Evolutionary conservation across 306 rosid species (phyloP).

Genomic region (Malus sieversii): DNA sequence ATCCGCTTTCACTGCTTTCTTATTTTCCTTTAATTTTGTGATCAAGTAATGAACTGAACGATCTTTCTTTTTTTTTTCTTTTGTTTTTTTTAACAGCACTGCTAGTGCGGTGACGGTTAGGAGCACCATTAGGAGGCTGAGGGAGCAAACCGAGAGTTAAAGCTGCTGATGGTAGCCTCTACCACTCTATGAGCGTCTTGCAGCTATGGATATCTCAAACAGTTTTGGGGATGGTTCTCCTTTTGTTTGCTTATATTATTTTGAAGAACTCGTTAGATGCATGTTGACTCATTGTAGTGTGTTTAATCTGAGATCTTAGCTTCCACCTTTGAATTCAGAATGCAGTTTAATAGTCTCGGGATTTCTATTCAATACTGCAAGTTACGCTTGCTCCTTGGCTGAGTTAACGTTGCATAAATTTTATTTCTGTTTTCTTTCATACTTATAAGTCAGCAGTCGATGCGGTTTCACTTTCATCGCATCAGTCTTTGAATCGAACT

Average conservation of each 20-base stretch:
- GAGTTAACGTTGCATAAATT: not conserved
- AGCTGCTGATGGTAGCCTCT: not conserved
- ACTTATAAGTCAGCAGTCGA: no score
- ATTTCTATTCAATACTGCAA: not conserved
- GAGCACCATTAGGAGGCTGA: conserved; percentile 73
- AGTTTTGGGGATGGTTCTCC: not conserved
- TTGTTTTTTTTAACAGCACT: conserved; percentile 41
- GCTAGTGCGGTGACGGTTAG: conserved; percentile 82
- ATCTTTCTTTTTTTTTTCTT: not conserved
- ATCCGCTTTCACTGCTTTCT: not conserved
- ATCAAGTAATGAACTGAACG: not conserved
- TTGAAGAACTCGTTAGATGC: not conserved
- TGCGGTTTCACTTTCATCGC: no score
- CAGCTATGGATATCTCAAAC: not conserved
- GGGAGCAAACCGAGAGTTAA: conserved; percentile 78
- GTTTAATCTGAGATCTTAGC: not conserved
- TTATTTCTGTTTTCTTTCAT: not conserved
- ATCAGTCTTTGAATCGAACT: no score
- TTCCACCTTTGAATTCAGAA: not conserved
- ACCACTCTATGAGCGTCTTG: not conserved
- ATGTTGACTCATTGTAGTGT: not conserved
- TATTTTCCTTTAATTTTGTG: not conserved
- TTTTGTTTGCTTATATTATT: not conserved
- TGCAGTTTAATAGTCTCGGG: not conserved
- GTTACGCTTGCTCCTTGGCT: not conserved